Conservation (phyloP, 139 green algal species). For the Diplosphaera chodatii region DNA sequence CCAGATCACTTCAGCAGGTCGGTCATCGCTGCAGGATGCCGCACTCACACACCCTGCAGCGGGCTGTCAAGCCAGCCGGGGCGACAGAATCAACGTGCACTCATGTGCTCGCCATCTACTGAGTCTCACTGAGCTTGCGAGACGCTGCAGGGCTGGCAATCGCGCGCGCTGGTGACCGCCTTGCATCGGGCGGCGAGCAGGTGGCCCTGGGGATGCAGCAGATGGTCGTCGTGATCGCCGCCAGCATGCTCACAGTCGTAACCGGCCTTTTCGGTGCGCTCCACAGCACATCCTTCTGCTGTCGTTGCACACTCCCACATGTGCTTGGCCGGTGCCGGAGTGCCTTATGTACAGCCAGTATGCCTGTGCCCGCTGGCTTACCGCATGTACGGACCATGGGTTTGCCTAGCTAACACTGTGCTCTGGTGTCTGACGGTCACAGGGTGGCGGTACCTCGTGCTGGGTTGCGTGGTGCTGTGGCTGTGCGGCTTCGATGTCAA, state of each 20-base stretch:
- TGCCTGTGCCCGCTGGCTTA: no score
- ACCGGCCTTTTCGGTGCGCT: not conserved
- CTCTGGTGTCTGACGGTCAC: not conserved
- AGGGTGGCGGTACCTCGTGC: not conserved
- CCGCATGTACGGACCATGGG: no score
- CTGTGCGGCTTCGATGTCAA: not conserved
- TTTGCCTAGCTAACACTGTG: no score
- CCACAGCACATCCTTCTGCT: no score
- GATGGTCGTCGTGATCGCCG: not conserved
- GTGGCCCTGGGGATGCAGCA: not conserved
- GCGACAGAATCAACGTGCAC: not conserved
- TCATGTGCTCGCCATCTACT: not conserved
- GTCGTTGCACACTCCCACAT: no score
- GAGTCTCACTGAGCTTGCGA: no score
- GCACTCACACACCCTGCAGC: no score
- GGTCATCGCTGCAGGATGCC: no score
- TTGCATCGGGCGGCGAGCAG: not conserved
- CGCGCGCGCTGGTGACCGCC: not conserved
- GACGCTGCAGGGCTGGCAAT: not conserved
- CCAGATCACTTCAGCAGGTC: not conserved
- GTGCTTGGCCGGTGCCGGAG: no score
- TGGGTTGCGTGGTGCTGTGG: not conserved
- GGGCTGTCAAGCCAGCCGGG: no score
- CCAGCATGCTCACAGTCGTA: not conserved
- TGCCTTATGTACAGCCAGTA: no score